Evolutionary conservation across 768 basidiomycete genomes (phyloP).

Genomic region (Kwoniella dejecticola): DNA sequence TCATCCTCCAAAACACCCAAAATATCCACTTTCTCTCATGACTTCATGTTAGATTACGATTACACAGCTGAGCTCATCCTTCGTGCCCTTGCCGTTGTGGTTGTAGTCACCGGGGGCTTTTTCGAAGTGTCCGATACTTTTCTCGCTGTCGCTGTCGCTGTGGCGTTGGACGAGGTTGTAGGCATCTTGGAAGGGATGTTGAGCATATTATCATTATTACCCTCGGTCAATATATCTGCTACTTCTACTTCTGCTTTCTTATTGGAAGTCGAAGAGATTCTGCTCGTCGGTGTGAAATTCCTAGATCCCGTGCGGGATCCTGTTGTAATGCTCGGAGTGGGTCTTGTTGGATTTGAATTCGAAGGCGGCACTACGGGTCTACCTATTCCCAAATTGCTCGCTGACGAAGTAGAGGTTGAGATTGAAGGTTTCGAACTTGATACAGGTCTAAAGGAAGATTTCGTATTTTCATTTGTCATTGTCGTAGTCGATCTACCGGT

Average conservation of each 20-base stretch:
- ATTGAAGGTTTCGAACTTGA: neutral
- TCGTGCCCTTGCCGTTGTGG: neutral
- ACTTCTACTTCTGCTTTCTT: neutral
- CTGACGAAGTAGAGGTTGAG: neutral
- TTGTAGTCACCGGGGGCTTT: neutral
- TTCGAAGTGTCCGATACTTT: neutral
- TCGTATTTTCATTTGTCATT: neutral
- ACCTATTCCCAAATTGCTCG: slow-evolving; percentile 3
- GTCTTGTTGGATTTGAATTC: neutral
- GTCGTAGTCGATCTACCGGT: no score
- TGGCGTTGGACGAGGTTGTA: neutral
- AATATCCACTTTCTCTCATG: no score
- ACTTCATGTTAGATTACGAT: no score
- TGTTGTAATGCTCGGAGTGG: neutral
- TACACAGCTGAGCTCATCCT: slow-evolving; percentile 8
- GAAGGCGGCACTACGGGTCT: slow-evolving; percentile 15
- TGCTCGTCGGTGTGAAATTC: slow-evolving; percentile 11
- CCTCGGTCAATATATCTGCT: slow-evolving; percentile 5
- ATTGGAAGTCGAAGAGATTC: neutral
- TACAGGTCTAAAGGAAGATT: neutral
- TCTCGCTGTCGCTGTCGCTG: no score
- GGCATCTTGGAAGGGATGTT: no score
- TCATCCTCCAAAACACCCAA: no score
- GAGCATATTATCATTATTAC: neutral
- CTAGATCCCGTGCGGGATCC: neutral